A percentile compares a stretch with the other conserved stretches of the same genome.
Conservation (phyloP, 441 rosid genomes). For the Biscutella laevigata region DNA sequence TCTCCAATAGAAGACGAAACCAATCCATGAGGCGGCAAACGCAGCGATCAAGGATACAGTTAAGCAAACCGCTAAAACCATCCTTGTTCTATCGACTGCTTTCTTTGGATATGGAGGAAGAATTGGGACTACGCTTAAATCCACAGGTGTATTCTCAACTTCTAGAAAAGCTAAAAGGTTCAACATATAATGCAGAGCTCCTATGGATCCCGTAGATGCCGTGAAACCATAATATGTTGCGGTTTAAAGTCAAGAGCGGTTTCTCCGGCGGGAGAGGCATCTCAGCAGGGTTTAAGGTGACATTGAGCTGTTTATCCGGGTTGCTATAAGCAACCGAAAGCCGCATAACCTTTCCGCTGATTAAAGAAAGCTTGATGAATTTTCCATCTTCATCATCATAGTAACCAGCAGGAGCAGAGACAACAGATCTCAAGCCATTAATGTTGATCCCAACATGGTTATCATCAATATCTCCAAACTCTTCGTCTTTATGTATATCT, state of each 20-base stretch:
- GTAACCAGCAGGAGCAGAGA: constrained; percentile 27
- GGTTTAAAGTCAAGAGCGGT: constrained; percentile 21
- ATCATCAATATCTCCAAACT: constrained; percentile 30
- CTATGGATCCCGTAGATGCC: constrained; percentile 25
- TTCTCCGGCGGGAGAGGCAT: constrained; percentile 18
- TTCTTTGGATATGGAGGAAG: constrained; percentile 27
- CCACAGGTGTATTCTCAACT: constrained; percentile 12
- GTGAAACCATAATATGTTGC: constrained; percentile 30
- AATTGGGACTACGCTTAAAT: constrained; percentile 2
- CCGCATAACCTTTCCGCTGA: constrained; percentile 17
- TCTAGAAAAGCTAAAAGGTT: background rate
- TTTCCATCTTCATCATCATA: constrained; percentile 9
- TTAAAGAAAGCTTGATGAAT: constrained; percentile 21
- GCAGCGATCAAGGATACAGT: constrained; percentile 24
- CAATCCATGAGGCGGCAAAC: constrained; percentile 10
- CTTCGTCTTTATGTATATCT: constrained; percentile 26
- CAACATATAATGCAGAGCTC: constrained; percentile 19
- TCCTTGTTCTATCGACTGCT: background rate
- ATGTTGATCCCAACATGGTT: constrained; percentile 36
- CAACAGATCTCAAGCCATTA: constrained; percentile 20
- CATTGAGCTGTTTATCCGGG: constrained; percentile 21
- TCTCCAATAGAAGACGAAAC: constrained; percentile 30
- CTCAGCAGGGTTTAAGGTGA: constrained; percentile 25
- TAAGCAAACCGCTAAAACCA: constrained; percentile 27
- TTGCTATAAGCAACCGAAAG: constrained; percentile 25